These are phyloP conservation scores for Punctularia strigosozonata DNA, from an alignment of 768 basidiomycete genomes.

Conservation along the genomic window DNA sequence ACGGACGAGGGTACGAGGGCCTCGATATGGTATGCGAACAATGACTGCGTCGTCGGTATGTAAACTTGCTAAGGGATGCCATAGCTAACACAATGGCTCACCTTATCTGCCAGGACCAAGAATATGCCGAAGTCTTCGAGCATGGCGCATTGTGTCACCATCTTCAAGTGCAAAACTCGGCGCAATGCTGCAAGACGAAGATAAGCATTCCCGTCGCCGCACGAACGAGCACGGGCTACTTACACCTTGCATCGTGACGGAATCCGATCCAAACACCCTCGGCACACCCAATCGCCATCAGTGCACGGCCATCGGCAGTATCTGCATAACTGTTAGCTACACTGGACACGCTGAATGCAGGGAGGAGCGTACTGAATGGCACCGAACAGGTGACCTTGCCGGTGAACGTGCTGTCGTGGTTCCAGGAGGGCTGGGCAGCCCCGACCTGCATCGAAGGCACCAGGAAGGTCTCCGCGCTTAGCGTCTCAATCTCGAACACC, in stretches of 20 bases:
- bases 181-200: slow-evolving; percentile 53
- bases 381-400: slow-evolving; percentile 93
- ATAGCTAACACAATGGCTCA: slow-evolving; percentile 12
- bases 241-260: slow-evolving; percentile 78
- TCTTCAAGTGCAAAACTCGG: slow-evolving; percentile 85
- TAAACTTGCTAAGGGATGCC: neutral
- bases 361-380: slow-evolving; percentile 86
- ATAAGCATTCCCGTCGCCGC: slow-evolving; percentile 2
- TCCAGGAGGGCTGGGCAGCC: slow-evolving; percentile 36
- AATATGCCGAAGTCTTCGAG: slow-evolving; percentile 95
- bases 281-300: slow-evolving; percentile 89
- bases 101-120: slow-evolving; percentile 90
- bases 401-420: slow-evolving; percentile 58
- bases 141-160: slow-evolving; percentile 93
- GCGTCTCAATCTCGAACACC: slow-evolving; percentile 85
- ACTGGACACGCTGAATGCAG: slow-evolving; percentile 9
- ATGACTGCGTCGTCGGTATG: slow-evolving; percentile 33
- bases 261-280: slow-evolving; percentile 97
- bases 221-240: slow-evolving; percentile 13
- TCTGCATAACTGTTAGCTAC: slow-evolving; percentile 27
- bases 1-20: slow-evolving; percentile 86
- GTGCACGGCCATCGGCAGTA: slow-evolving; percentile 70
- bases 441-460: slow-evolving; percentile 49
- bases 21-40: slow-evolving; percentile 94
- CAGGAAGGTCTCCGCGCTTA: slow-evolving; percentile 82